Percentiles rank a stretch among this genome's conserved stretches.
These are phyloP conservation scores for Murraya koenigii DNA, from an alignment of 345 rosid genomes.

Conservation along the genomic window DNA sequence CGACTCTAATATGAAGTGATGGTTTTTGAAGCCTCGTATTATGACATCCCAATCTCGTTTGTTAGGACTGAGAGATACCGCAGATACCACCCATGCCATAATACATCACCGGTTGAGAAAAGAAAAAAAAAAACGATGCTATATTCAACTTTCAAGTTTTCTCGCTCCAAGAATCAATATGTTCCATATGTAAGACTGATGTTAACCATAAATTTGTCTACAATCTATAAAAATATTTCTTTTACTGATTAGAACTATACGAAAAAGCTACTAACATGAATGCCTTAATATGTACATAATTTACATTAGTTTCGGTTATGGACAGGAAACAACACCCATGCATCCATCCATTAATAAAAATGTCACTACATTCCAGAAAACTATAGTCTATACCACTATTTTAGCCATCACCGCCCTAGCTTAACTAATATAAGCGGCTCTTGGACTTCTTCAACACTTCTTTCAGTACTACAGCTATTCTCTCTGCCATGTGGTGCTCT, in stretches of 20 bases:
- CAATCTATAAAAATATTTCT: background rate
- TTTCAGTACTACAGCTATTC: constrained; percentile 43
- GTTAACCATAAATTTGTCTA: background rate
- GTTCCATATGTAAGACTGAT: background rate
- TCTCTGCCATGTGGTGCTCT: constrained; percentile 47
- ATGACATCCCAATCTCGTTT: too few relatives aligned
- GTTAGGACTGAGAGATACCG: too few relatives aligned
- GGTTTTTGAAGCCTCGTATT: too few relatives aligned
- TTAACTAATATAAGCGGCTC: background rate
- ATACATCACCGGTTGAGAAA: too few relatives aligned
- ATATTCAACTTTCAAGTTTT: too few relatives aligned
- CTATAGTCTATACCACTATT: background rate
- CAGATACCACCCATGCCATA: too few relatives aligned
- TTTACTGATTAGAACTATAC: background rate
- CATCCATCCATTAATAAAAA: background rate
- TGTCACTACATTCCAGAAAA: background rate
- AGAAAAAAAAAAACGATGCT: too few relatives aligned
- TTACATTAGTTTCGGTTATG: constrained; percentile 17
- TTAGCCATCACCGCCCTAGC: background rate
- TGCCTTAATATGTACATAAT: constrained; percentile 27
- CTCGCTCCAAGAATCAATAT: background rate
- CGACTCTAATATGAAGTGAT: too few relatives aligned
- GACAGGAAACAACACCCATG: background rate
- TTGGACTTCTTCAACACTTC: constrained; percentile 31
- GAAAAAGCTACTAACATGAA: constrained; percentile 4